Percentiles rank a stretch among this genome's conserved stretches.
These are phyloP conservation scores for Kuraishia borneana DNA, from an alignment of 805 yeast species.

Conservation along the genomic window DNA sequence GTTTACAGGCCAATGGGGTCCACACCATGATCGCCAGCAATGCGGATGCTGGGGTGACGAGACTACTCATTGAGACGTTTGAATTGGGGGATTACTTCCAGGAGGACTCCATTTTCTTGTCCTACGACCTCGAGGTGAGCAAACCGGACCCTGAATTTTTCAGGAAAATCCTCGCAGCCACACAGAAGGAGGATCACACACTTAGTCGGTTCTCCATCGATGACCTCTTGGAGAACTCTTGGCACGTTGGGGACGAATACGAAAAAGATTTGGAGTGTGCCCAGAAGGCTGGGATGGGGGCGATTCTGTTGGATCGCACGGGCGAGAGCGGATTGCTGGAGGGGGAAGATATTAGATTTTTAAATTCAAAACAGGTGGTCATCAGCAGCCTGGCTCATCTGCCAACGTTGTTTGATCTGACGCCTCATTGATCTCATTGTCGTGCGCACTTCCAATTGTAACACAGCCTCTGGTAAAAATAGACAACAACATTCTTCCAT, in stretches of 20 bases:
- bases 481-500: too few relatives aligned
- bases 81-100: constrained; percentile 30
- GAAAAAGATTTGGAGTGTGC: constrained; percentile 45
- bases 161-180: constrained; percentile 18
- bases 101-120: constrained; percentile 28
- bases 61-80: constrained; percentile 31
- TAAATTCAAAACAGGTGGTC: constrained; percentile 1
- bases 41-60: constrained; percentile 45
- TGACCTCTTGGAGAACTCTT: constrained; percentile 18
- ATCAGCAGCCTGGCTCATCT: not conserved
- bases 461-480: too few relatives aligned
- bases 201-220: constrained; percentile 1
- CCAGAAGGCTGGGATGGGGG: constrained; percentile 48
- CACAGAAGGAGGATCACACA: not conserved
- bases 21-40: constrained; percentile 41
- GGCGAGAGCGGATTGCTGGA: constrained; percentile 12
- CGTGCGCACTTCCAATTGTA: not conserved
- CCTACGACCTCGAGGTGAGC: constrained; percentile 42
- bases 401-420: constrained; percentile 1
- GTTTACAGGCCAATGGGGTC: constrained; percentile 19
- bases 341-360: not conserved
- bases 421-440: not conserved
- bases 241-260: constrained; percentile 64
- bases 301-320: constrained; percentile 40
- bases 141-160: constrained; percentile 46